Evolutionary conservation across 1,139 yeast species (phyloP).

Genomic region (Kodamaea plutei): DNA sequence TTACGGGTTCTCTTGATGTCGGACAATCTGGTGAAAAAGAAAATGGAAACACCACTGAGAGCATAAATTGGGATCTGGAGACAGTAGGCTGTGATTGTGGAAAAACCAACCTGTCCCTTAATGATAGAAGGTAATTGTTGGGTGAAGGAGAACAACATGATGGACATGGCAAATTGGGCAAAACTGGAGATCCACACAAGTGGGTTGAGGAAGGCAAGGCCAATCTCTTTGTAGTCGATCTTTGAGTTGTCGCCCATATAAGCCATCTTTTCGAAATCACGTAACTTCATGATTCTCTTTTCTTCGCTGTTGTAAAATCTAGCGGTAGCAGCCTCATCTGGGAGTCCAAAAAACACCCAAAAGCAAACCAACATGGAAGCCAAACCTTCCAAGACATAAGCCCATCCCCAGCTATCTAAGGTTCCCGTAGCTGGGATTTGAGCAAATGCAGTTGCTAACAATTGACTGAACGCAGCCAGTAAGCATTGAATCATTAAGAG

Average conservation of each 20-base stretch:
- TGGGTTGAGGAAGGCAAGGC: slow-evolving; percentile 2
- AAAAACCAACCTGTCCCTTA: slow-evolving; percentile 1
- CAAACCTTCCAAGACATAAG: slow-evolving; percentile 5
- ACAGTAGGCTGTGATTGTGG: slow-evolving; percentile 1
- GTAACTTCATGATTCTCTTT: slow-evolving; percentile 5
- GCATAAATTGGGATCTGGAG: slow-evolving; percentile 3
- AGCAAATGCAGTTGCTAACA: slow-evolving; percentile 3
- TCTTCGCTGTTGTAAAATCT: slow-evolving; percentile 4
- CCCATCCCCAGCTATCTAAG: slow-evolving; percentile 5
- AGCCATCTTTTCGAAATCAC: slow-evolving; percentile 5
- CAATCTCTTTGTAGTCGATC: slow-evolving; percentile 2
- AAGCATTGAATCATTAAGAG: slow-evolving; percentile 5
- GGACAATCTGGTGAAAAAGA: slow-evolving; percentile 3
- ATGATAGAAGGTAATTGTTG: slow-evolving; percentile 3
- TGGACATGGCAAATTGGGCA: slow-evolving; percentile 3
- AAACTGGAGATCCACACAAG: slow-evolving; percentile 3
- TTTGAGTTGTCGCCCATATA: slow-evolving; percentile 5
- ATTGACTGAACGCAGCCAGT: slow-evolving; percentile 6
- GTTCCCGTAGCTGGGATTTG: slow-evolving; percentile 1
- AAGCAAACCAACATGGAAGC: slow-evolving; percentile 5
- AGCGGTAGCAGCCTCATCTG: slow-evolving; percentile 5
- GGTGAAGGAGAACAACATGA: slow-evolving; percentile 5
- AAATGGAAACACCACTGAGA: slow-evolving; percentile 4
- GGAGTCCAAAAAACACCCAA: slow-evolving; percentile 6
- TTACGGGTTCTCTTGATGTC: slow-evolving; percentile 3